A percentile compares a stretch with the other conserved stretches of the same genome.
Evolutionary conservation across 148 eudicot genomes (phyloP).

Genomic region (Spergularia bocconei): DNA sequence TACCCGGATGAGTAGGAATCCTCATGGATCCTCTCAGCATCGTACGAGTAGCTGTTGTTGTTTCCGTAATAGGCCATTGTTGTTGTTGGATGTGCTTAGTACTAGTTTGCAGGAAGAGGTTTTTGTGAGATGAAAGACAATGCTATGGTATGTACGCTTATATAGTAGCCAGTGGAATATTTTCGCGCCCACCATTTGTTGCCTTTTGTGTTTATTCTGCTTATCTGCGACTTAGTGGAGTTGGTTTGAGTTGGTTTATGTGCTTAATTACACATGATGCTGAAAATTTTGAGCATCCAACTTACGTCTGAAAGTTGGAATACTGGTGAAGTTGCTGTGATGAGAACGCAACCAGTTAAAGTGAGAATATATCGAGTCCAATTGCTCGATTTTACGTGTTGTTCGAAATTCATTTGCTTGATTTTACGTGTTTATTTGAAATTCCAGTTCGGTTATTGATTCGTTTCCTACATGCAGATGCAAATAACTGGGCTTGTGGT

Average conservation of each 20-base stretch:
- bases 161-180: slow-evolving; percentile 18
- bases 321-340: neutral
- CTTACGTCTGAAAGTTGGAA: slow-evolving; percentile 4
- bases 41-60: slow-evolving; percentile 13
- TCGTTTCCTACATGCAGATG: no score
- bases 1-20: slow-evolving; percentile 27
- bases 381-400: neutral
- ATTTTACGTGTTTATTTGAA: no score
- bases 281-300: slow-evolving; percentile 1
- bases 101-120: neutral
- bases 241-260: neutral
- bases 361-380: neutral
- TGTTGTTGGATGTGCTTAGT: slow-evolving; percentile 14
- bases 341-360: no score
- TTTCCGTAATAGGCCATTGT: slow-evolving; percentile 16
- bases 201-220: neutral
- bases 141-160: slow-evolving; percentile 9
- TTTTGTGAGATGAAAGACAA: slow-evolving; percentile 9
- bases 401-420: no score
- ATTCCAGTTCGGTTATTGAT: no score
- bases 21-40: slow-evolving; percentile 13
- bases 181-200: neutral
- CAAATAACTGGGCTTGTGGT: no score
- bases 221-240: neutral
- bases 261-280: neutral